These are phyloP conservation scores for Neurospora intermedia DNA, from an alignment of 495 filamentous ascomycete genomes.

Conservation along the genomic window DNA sequence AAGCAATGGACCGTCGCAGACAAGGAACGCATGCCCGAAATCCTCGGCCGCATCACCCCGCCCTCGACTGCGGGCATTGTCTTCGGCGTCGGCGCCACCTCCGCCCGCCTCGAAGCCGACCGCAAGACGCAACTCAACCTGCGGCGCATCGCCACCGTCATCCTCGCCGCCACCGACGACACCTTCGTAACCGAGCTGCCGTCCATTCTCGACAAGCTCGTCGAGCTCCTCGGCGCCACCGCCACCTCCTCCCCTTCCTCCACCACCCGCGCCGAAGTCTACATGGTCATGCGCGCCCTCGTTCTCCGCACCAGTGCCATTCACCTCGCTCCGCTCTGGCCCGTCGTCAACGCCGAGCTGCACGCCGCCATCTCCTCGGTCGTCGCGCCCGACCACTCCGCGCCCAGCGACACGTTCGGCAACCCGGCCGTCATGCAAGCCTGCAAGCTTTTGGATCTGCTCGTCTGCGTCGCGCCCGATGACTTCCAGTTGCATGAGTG, in stretches of 20 bases:
- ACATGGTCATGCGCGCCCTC: constrained; percentile 76
- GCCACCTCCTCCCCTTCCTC: constrained; percentile 85
- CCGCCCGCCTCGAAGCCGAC: constrained; percentile 88
- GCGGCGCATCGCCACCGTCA: constrained; percentile 63
- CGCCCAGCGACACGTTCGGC: constrained; percentile 57
- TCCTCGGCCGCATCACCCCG: constrained; percentile 65
- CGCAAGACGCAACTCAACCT: constrained; percentile 87
- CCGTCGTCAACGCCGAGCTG: constrained; percentile 76
- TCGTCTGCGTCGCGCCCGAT: constrained; percentile 79
- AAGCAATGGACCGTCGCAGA: constrained; percentile 74
- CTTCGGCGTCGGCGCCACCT: constrained; percentile 92
- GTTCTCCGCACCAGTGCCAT: constrained; percentile 63
- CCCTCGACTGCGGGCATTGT: constrained; percentile 95
- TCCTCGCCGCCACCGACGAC: constrained; percentile 64
- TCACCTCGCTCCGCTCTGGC: constrained; percentile 79
- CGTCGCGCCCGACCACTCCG: constrained; percentile 51
- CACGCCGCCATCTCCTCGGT: constrained; percentile 72
- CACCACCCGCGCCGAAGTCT: constrained; percentile 76
- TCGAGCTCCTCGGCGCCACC: constrained; percentile 79
- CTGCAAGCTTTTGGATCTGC: constrained; percentile 78
- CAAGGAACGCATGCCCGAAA: constrained; percentile 77
- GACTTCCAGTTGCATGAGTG: constrained; percentile 95
- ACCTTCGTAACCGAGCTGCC: constrained; percentile 68
- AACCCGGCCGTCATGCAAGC: constrained; percentile 70
- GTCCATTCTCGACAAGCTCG: constrained; percentile 66